Evolutionary conservation across 148 eudicot genomes (phyloP), one percentile per base, ranked within the genome.

Genomic region (Rheum nobile): DNA sequence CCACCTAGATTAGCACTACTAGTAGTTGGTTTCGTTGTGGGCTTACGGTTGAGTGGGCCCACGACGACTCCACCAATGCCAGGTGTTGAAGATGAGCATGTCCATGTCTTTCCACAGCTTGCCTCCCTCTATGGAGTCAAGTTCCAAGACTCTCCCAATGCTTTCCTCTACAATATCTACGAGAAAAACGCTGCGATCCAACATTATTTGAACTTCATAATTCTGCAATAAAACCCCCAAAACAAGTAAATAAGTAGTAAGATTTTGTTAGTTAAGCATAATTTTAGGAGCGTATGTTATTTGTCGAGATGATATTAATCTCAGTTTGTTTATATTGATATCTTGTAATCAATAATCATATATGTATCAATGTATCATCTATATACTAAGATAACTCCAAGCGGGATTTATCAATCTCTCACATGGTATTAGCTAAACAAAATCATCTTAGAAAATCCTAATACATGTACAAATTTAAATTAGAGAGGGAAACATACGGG

Each of bases 11-110:
- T 16, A 13, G 48, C 12, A 12, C 48, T 44, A 44, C 10, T 13
- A 0, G 6, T 55, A 26, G 3, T 2, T 26, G 11, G 67, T 24
- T 61, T 3, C 2, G 68, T 4, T 3, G 0, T 6, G 22, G 21
- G 85, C 91, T 57, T 16, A 95, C 98, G 96, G 97, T 83, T 95
- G 98, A 1, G 86, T 31, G 0, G 88, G 75, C 8, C 97, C 98
- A 65, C 97, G 84, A 2, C 98, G 97, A 52, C 84, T 83, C 98
- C 98, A 95, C 98, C 98, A 95, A 71, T 91, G 98, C 97, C 97
- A 95, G 3, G 97, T 91, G 80, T 95, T 95, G 83, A 95, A 95
- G 68, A 95, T 80, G 71, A 95, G 86, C 84, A 87, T 77, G 78
- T 95, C 97, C 77, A 88, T 79, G 47, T 83, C 86, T 17, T 70